A percentile compares a stretch with the other conserved stretches of the same genome.
phyloP scores from a whole-genome alignment of 805 yeast genomes.

The Priceomyces carsonii region DNA sequence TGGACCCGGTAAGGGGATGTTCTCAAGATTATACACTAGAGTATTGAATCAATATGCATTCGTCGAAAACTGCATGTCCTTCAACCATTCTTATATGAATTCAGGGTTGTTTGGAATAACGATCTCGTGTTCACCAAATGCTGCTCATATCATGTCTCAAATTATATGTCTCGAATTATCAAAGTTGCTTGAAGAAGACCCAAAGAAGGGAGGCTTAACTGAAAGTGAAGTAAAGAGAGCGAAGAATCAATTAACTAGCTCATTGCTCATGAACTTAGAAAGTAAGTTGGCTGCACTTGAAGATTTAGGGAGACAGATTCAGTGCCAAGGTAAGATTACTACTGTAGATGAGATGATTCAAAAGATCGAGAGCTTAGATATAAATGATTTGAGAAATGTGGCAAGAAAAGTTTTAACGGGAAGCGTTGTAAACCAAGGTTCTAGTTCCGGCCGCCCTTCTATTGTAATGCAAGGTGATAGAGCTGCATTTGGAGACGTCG shows the following conservation, averaged over 20 bases:
- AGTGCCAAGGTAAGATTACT: constrained; percentile 73
- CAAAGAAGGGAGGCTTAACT: constrained; percentile 56
- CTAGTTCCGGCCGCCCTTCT: constrained; percentile 65
- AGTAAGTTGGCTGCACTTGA: constrained; percentile 92
- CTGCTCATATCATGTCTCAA: constrained; percentile 81
- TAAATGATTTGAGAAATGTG: constrained; percentile 67
- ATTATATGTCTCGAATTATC: constrained; percentile 55
- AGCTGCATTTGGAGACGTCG: constrained; percentile 82
- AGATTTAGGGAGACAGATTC: constrained; percentile 94
- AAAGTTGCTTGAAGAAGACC: constrained; percentile 31
- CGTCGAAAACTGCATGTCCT: constrained; percentile 83
- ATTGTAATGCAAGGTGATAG: constrained; percentile 88
- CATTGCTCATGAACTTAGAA: constrained; percentile 89
- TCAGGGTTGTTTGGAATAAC: constrained; percentile 91
- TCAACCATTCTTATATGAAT: constrained; percentile 87
- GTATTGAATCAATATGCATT: constrained; percentile 90
- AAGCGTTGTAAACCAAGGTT: constrained; percentile 50
- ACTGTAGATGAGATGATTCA: constrained; percentile 79
- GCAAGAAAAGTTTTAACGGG: constrained; percentile 78
- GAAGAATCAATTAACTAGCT: constrained; percentile 85
- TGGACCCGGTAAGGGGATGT: constrained; percentile 99
- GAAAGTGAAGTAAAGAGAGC: constrained; percentile 82
- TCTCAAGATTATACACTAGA: constrained; percentile 86
- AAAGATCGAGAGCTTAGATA: constrained; percentile 67
- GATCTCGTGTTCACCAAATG: constrained; percentile 80